Evolutionary conservation across 176 grass and related monocot species (phyloP), one percentile per base, ranked within the genome.

Genomic region (Ananas comosus): DNA sequence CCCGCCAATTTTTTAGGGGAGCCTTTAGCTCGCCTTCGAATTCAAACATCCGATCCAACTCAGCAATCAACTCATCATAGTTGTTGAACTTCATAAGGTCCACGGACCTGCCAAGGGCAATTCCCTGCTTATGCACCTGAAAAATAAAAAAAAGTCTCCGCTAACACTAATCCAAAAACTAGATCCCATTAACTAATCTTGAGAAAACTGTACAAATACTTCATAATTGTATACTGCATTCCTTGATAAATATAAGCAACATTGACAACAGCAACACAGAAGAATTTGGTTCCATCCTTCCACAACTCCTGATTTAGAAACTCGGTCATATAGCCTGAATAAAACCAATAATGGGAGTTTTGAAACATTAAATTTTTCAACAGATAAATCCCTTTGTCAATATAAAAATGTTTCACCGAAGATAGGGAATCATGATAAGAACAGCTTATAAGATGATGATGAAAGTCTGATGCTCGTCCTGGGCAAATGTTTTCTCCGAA

Each of bases 61-160:
- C 94, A 70, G 76, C 74, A 2, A 87, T 52, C 28, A 99, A 68
- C 47, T 90, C 87, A 0, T 78, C 70, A 13, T 99, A 99, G 63
- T 71, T 67, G 51, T 76, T 84, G 29, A 99, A 99, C 80, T 93
- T 99, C 4, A 84, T 88, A 53, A 99, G 84, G 72, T 99, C 89
- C 57, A 99, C 86, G 50, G 94, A 99, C 67, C 94, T 88, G 23
- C 94, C 89, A 63, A 97, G 83, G 16, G 94, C 86, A 78, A 92
- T 92, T 71, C 94, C 94, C 75, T 97, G 94, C 79, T 90, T 97
- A 72, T 97, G 94, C 72, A 97, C 94, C 94, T 97, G 47, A 72
- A 87, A 73, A 65, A 29, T 11, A 16, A 68, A 66, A 49, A 49
- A 61, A 13, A 72, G 2, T 5, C 61, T 17, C 19, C 2, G 58